Conservation (phyloP, 805 yeast species). For the Candida montana region DNA sequence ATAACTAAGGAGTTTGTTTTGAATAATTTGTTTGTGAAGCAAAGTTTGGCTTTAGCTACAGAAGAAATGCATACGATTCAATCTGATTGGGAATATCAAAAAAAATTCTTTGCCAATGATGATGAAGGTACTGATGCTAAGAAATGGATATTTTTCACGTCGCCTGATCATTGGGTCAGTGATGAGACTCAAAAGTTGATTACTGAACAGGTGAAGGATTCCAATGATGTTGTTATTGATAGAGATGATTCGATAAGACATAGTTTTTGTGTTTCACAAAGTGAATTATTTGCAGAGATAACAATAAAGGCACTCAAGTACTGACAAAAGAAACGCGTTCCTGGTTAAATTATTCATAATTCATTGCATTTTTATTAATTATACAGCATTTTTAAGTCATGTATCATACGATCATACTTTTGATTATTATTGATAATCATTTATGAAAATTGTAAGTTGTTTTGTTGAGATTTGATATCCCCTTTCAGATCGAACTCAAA, state of each 20-base stretch:
- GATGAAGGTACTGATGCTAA: neutral
- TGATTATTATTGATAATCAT: too few species aligned
- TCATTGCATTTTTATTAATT: too few species aligned
- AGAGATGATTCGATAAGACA: slow-evolving; percentile 41
- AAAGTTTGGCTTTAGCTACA: slow-evolving; percentile 49
- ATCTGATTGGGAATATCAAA: slow-evolving; percentile 46
- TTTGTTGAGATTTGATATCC: too few species aligned
- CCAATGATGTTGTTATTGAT: slow-evolving; percentile 25
- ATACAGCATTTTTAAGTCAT: too few species aligned
- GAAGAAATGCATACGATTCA: slow-evolving; percentile 54
- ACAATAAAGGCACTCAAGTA: slow-evolving; percentile 23
- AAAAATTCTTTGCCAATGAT: slow-evolving; percentile 33
- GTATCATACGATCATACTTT: too few species aligned
- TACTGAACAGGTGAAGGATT: slow-evolving; percentile 31
- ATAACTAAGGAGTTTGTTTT: slow-evolving; percentile 40
- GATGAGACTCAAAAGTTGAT: slow-evolving; percentile 43
- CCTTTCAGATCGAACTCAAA: slow-evolving; percentile 23
- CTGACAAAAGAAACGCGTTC: neutral
- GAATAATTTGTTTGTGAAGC: slow-evolving; percentile 42
- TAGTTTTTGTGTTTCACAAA: slow-evolving; percentile 56
- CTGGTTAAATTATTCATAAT: neutral
- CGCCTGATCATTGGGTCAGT: slow-evolving; percentile 63
- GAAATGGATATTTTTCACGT: slow-evolving; percentile 56
- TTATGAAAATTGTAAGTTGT: too few species aligned
- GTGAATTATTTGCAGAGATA: slow-evolving; percentile 39